Conservation (phyloP, 306 rosid genomes). For the Trichosanthes cucumerina region DNA sequence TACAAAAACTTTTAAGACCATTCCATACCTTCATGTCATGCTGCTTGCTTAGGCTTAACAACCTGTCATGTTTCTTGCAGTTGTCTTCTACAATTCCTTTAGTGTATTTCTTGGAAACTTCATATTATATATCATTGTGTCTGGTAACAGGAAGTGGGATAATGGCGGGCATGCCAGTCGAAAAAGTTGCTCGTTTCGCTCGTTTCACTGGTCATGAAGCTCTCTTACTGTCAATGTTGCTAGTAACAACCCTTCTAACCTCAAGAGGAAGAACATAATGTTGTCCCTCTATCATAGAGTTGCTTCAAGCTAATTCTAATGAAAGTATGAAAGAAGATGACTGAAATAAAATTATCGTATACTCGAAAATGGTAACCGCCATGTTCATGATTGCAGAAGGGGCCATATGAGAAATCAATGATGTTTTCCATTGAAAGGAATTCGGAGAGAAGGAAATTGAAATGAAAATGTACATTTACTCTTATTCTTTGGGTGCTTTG, state of each 20-base stretch:
- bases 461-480: neutral
- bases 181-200: neutral
- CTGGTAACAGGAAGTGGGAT: constrained; percentile 14
- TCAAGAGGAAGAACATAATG: constrained; percentile 8
- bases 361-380: neutral
- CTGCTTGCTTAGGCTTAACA: neutral
- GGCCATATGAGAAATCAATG: neutral
- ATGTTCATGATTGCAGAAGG: neutral
- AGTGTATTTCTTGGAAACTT: neutral
- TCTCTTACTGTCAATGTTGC: neutral
- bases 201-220: neutral
- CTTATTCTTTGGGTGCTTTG: neutral
- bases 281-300: constrained; percentile 13
- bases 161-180: neutral
- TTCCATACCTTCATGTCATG: neutral
- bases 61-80: constrained; percentile 1
- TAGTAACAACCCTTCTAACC: neutral
- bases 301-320: constrained; percentile 22
- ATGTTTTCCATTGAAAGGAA: neutral
- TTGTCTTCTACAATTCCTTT: neutral
- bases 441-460: neutral
- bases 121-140: neutral
- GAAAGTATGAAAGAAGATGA: constrained; percentile 2
- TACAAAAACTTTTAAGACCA: neutral
- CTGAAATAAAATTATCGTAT: constrained; percentile 15